Conservation (phyloP, 306 rosid species). For the Amphicarpaea edgeworthii region DNA sequence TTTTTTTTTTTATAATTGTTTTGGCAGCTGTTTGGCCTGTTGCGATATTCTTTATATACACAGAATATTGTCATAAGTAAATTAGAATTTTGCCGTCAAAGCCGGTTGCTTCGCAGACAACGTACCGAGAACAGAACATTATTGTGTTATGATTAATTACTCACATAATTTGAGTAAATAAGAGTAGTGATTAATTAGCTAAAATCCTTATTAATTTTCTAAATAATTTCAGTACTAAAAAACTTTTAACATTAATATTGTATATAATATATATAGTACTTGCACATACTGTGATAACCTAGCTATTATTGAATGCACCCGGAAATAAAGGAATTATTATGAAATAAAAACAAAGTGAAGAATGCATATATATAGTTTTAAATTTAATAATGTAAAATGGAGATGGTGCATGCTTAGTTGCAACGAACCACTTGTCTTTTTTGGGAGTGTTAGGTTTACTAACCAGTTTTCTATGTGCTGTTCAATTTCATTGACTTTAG, state of each 20-base stretch:
- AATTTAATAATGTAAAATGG: neutral
- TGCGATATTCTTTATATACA: neutral
- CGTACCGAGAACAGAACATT: conserved; percentile 10
- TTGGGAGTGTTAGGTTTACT: conserved; percentile 47
- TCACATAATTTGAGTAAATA: neutral
- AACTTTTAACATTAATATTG: neutral
- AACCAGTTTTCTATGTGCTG: conserved; percentile 23
- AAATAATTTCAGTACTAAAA: neutral
- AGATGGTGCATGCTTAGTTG: conserved; percentile 35
- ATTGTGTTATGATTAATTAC: neutral
- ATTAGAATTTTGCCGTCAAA: conserved; percentile 32
- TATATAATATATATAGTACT: neutral
- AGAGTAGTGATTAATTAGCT: neutral
- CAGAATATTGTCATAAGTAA: neutral
- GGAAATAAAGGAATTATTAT: neutral
- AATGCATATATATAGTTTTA: neutral
- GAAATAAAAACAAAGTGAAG: neutral
- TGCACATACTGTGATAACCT: neutral
- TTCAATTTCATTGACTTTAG: conserved; percentile 40
- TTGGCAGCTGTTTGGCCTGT: conserved; percentile 8
- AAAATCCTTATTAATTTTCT: neutral
- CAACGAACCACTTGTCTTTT: conserved; percentile 47
- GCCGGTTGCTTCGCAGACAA: conserved; percentile 38
- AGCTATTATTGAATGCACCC: neutral
- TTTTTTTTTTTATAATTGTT: neutral